Evolutionary conservation across 805 yeast species (phyloP).

Genomic region (Yamadazyma scolyti): DNA sequence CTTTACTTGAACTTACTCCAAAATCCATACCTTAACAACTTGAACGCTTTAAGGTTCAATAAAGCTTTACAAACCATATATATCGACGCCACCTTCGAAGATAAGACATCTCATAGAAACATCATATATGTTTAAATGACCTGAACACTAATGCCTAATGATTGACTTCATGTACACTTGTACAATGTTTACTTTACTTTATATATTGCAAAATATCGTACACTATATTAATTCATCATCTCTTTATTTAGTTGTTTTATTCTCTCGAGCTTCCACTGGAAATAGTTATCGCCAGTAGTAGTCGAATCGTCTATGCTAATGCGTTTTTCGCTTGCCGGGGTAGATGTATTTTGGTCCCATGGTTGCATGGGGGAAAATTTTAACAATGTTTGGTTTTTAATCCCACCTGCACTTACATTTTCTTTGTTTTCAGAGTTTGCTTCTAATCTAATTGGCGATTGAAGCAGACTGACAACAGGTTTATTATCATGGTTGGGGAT

Average conservation of each 20-base stretch:
- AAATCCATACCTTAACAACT: slow-evolving; percentile 12
- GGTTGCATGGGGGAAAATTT: too few species aligned
- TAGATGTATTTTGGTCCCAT: slow-evolving; percentile 11
- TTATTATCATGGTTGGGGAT: slow-evolving; percentile 1
- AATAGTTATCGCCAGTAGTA: slow-evolving; percentile 37
- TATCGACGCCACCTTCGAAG: slow-evolving; percentile 10
- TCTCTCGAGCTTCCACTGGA: slow-evolving; percentile 36
- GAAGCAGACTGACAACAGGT: not conserved
- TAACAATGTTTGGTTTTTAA: too few species aligned
- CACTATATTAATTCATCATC: not conserved
- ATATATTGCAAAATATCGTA: slow-evolving; percentile 3
- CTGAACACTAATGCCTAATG: slow-evolving; percentile 8
- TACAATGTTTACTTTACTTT: slow-evolving; percentile 1
- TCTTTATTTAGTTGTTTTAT: slow-evolving; percentile 21
- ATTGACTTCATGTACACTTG: not conserved
- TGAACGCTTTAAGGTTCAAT: slow-evolving; percentile 10
- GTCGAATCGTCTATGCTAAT: slow-evolving; percentile 30
- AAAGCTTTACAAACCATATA: slow-evolving; percentile 10
- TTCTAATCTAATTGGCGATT: slow-evolving; percentile 8
- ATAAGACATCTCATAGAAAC: too few species aligned
- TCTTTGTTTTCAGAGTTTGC: slow-evolving; percentile 9
- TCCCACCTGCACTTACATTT: too few species aligned
- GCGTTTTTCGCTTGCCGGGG: slow-evolving; percentile 10
- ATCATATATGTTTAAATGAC: slow-evolving; percentile 3
- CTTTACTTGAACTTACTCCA: slow-evolving; percentile 12